Evolutionary conservation across 1,284 basidiomycete species (phyloP).

Genomic region (Laetiporus sulphureus): DNA sequence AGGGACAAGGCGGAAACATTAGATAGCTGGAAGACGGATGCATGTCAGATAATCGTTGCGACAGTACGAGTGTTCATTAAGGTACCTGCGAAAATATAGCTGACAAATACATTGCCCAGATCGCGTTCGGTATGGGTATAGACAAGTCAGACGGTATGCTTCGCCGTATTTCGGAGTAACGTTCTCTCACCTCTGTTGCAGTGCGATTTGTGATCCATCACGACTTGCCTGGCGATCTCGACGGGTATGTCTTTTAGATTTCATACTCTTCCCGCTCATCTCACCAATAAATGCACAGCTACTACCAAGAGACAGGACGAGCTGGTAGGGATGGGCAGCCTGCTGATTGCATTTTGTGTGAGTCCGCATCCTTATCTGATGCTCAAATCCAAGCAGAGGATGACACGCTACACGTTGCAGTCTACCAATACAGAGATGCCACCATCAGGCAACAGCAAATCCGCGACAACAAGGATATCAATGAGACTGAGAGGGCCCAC

Average conservation of each 20-base stretch:
- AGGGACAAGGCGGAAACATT: slow-evolving; percentile 65
- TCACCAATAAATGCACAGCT: slow-evolving; percentile 30
- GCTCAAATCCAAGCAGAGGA: not conserved
- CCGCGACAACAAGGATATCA: slow-evolving; percentile 35
- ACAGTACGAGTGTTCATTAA: too few relatives aligned
- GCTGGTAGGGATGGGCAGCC: slow-evolving; percentile 74
- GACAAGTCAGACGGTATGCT: slow-evolving; percentile 81
- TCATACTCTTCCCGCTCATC: slow-evolving; percentile 5
- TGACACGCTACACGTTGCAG: slow-evolving; percentile 24
- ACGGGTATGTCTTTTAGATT: slow-evolving; percentile 36
- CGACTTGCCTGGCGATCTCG: slow-evolving; percentile 61
- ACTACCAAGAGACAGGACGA: slow-evolving; percentile 83
- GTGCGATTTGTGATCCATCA: slow-evolving; percentile 80
- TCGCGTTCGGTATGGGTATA: slow-evolving; percentile 97
- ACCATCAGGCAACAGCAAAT: slow-evolving; percentile 46
- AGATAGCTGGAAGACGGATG: slow-evolving; percentile 69
- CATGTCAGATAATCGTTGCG: slow-evolving; percentile 83
- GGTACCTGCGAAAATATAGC: too few relatives aligned
- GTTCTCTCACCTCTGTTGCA: slow-evolving; percentile 16
- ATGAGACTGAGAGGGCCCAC: slow-evolving; percentile 47
- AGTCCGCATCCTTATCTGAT: slow-evolving; percentile 10
- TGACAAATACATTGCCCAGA: too few relatives aligned
- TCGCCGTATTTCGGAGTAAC: slow-evolving; percentile 9
- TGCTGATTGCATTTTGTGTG: slow-evolving; percentile 58
- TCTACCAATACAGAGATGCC: slow-evolving; percentile 51